Evolutionary conservation across 495 filamentous ascomycete species (phyloP).

Genomic region (Cercophora newfieldiana): DNA sequence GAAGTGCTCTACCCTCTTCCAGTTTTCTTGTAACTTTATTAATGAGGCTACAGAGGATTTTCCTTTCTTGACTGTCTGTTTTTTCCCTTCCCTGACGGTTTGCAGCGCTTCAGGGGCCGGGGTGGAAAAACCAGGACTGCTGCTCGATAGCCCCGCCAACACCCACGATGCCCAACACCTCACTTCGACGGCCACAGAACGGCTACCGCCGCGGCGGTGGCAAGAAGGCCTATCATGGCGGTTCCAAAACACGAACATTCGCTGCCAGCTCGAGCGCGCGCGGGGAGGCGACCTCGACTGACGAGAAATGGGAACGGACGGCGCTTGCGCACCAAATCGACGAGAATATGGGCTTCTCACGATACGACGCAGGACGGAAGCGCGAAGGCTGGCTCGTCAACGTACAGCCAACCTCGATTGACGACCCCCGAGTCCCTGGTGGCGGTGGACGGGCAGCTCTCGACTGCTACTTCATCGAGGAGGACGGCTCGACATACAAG

Average conservation of each 20-base stretch:
- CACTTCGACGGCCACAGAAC: conserved; percentile 48
- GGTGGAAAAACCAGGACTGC: neutral
- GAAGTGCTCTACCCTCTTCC: neutral
- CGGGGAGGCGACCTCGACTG: conserved; percentile 80
- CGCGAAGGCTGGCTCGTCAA: conserved; percentile 93
- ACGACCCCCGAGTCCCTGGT: conserved; percentile 77
- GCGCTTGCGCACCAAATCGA: conserved; percentile 87
- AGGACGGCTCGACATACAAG: conserved; percentile 92
- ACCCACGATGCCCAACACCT: conserved; percentile 49
- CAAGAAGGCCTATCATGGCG: conserved; percentile 57
- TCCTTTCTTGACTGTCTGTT: neutral
- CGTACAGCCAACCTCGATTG: conserved; percentile 83
- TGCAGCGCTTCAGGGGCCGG: neutral
- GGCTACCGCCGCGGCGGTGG: conserved; percentile 55
- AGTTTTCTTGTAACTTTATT: neutral
- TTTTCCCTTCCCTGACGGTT: neutral
- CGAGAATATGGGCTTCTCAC: conserved; percentile 87
- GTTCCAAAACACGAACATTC: conserved; percentile 62
- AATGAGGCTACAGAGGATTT: neutral
- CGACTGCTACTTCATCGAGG: conserved; percentile 96
- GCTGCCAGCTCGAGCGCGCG: conserved; percentile 70
- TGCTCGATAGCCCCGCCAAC: neutral
- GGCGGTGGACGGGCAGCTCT: conserved; percentile 80
- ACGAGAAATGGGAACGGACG: conserved; percentile 80
- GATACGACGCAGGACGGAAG: conserved; percentile 86